Percentiles rank a stretch among this genome's conserved stretches.
These are phyloP conservation scores for Diaporthe destruens DNA, from an alignment of 2,329 filamentous ascomycete genomes.

Conservation along the genomic window DNA sequence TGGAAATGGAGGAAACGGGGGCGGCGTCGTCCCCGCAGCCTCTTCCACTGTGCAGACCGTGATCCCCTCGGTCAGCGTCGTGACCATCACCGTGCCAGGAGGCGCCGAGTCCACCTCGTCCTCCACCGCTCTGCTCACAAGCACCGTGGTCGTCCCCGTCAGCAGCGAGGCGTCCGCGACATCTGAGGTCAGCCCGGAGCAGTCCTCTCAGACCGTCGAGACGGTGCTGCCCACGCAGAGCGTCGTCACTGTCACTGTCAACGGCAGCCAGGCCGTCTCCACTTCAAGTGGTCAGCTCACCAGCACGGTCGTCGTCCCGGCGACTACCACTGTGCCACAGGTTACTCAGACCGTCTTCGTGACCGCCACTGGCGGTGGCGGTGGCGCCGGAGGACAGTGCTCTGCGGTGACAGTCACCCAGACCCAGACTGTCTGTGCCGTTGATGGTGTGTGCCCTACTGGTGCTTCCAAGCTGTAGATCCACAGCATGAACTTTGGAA, in stretches of 20 bases:
- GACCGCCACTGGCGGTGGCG: not conserved
- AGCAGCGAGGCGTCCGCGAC: conserved; percentile 1
- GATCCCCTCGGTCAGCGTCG: conserved; percentile 25
- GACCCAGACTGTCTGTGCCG: conserved; percentile 30
- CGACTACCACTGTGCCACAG: conserved; percentile 1
- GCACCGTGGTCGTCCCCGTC: conserved; percentile 24
- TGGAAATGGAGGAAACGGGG: not conserved
- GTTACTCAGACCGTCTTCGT: conserved; percentile 27
- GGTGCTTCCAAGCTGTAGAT: conserved; percentile 10
- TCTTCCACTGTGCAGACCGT: conserved; percentile 27
- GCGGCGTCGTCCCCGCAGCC: not conserved
- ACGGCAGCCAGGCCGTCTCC: conserved; percentile 12
- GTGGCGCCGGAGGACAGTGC: conserved; percentile 15
- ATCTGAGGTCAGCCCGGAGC: conserved; percentile 14
- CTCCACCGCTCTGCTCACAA: conserved; percentile 6
- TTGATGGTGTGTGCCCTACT: conserved; percentile 30
- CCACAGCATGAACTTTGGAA: not conserved
- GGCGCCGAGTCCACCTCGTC: conserved; percentile 18
- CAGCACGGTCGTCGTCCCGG: conserved; percentile 20
- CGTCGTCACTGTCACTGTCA: conserved; percentile 31
- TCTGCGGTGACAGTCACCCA: conserved; percentile 25
- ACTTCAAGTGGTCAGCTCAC: conserved; percentile 22
- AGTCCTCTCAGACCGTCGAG: not conserved
- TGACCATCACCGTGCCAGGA: conserved; percentile 26
- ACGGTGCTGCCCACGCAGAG: conserved; percentile 33